Evolutionary conservation across 2,329 filamentous ascomycete genomes (phyloP), one percentile per base, ranked within the genome.

Genomic region (Exophiala dermatitidis): DNA sequence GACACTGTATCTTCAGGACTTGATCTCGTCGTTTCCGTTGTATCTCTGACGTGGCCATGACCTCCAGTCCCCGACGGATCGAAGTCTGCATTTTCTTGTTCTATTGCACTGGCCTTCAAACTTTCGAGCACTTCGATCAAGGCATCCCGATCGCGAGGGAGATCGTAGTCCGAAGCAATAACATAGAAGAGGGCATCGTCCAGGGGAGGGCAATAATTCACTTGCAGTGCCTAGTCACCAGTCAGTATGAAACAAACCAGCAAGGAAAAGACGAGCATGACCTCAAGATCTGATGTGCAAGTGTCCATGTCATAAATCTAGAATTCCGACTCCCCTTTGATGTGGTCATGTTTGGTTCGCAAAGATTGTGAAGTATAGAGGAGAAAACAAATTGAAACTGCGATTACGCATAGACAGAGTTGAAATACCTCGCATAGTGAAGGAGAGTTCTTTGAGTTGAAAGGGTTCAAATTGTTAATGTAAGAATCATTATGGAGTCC

Each of bases 151-250:
- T 81, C 68, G 2, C 70, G 66, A 10, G 57, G 57, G 12, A 90
- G 72, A 62, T 90, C 79, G 68, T 82, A 88, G 64, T 97, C 91
- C 48, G 74, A 80, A 3, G 82, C 74, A 46, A 96, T 86, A 3
- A 88, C 84, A 50, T 85, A 78, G 54, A 96, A 80, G 8, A 91
- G 77, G 0, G 88, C 80, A 60, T 89, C 81, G 61, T 96, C 90
- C 38, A 96, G 70, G 12, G 84, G 79, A 28, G 85, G 80, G 65
- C 83, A 84, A 65, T 88, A 91, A 59, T 85, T 81, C 57, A 82
- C 77, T 83, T 52, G 56, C 7, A 62, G 53, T 10, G 47, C 46
- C 55, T 62, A 9, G 6, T 8, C 9, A 19, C n/a, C 4, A 3
- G 42, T 58, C 19, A 58, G 55, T 12, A 38, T 38, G 10, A n/a